Base-by-base conservation (phyloP, 345 rosid species). In the Lumnitzera racemosa region DNA sequence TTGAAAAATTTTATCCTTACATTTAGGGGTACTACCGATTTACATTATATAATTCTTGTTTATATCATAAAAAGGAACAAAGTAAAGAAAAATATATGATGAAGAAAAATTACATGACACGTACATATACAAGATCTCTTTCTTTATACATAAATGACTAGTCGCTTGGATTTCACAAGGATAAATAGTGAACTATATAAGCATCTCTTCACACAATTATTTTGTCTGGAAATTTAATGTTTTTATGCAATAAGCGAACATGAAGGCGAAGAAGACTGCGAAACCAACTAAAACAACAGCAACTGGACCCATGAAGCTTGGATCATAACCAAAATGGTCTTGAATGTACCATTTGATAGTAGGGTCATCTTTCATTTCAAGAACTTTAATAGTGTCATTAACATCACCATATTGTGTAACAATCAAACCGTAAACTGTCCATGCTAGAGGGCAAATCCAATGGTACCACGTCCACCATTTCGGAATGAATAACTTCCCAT, bases 391-490 rank as follows among this genome's bases (percentile, higher is more conserved):
- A 5, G n/a, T 1, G 0, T 46, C 23, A 3, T 43, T 49, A 13
- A 49, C 67, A 46, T 68, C 72, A 12, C 66, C 62, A 24, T 68
- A 68, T 49, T 68, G 72, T 15, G 72, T 60, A 12, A 68, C 16
- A 5, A 68, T 68, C 51, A 68, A 55, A 24, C 71, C 71, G 12
- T 67, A 67, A 27, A 67, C 66, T 3, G 71, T 67, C 71, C 71
- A 67, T 4, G 71, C 66, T 67, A 56, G 49, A 46, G 47, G 83
- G 73, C 70, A 75, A 27, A 75, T 75, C 77, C 74, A 78, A 51
- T 75, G 72, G 73, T 75, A 78, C 83, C 83, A 78, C 10, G 70
- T 27, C 80, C 83, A 78, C 80, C 83, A 79, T 56, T 69, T 72
- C 15, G 80, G 80, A 50, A 1, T 20, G 20, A 20, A 20, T 20